phyloP scores from a whole-genome alignment of 768 basidiomycete genomes.

The Lactarius indigo region DNA sequence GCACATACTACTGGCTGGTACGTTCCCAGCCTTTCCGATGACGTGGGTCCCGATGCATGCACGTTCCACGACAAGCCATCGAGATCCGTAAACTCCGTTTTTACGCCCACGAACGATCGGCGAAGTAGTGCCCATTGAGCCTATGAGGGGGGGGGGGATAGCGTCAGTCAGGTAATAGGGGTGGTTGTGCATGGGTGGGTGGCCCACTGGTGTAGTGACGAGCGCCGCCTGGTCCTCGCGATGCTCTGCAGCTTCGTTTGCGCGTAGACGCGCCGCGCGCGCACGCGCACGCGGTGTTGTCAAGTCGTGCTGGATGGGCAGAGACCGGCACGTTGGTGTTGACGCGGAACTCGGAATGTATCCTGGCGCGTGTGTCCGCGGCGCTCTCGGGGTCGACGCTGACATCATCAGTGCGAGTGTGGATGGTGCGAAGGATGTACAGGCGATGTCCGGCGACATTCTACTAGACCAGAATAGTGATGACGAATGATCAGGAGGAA shows the following conservation, averaged over 20 bases:
- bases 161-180: background rate
- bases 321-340: background rate
- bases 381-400: background rate
- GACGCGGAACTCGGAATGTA: background rate
- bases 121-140: conserved; percentile 33
- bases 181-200: background rate
- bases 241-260: conserved; percentile 15
- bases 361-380: background rate
- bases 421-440: background rate
- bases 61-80: conserved; percentile 55
- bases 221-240: conserved; percentile 21
- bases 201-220: conserved; percentile 18
- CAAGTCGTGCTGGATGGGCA: conserved; percentile 16
- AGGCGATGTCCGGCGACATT: background rate
- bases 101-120: conserved; percentile 50
- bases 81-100: conserved; percentile 59
- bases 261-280: conserved; percentile 15
- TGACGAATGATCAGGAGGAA: background rate
- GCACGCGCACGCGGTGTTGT: conserved; percentile 17
- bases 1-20: background rate
- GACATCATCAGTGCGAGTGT: background rate
- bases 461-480: background rate
- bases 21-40: background rate
- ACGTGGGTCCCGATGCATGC: background rate
- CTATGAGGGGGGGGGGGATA: conserved; percentile 23